These are phyloP conservation scores for Aurifilum marmelostoma DNA, from an alignment of 2,329 filamentous ascomycete species.

Conservation along the genomic window DNA sequence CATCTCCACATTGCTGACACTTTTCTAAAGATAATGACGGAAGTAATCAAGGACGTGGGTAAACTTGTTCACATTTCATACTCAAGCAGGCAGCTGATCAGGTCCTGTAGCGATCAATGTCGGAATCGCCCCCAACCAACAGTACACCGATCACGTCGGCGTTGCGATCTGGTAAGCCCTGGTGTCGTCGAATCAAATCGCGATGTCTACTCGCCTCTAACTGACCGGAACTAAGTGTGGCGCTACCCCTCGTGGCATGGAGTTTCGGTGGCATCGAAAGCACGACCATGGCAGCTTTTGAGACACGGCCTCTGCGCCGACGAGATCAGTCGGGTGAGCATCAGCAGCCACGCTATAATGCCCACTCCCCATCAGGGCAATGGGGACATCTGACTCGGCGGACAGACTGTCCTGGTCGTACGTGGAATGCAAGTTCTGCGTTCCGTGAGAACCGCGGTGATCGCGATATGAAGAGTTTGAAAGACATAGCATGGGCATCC, in stretches of 20 bases:
- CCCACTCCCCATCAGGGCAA: neutral
- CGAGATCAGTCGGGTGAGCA: conserved; percentile 11
- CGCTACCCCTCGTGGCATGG: conserved; percentile 28
- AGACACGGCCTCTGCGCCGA: conserved; percentile 22
- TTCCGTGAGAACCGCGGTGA: neutral
- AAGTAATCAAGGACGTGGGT: neutral
- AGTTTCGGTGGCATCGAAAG: conserved; percentile 31
- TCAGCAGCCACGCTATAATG: neutral
- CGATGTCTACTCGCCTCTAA: neutral
- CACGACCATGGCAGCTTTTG: conserved; percentile 31
- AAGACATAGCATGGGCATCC: conserved; percentile 27
- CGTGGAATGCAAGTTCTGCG: neutral
- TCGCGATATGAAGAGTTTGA: neutral
- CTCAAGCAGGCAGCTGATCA: neutral
- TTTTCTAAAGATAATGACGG: conserved; percentile 14
- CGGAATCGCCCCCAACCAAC: neutral
- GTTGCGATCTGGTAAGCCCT: conserved; percentile 23
- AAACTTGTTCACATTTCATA: no score
- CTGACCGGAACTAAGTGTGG: conserved; percentile 21
- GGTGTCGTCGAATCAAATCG: neutral
- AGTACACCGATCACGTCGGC: conserved; percentile 15
- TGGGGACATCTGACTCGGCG: neutral
- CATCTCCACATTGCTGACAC: neutral
- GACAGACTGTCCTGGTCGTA: neutral
- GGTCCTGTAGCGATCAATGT: conserved; percentile 4